Conservation (phyloP, 768 basidiomycete species). For the Chalciporus chontae region DNA sequence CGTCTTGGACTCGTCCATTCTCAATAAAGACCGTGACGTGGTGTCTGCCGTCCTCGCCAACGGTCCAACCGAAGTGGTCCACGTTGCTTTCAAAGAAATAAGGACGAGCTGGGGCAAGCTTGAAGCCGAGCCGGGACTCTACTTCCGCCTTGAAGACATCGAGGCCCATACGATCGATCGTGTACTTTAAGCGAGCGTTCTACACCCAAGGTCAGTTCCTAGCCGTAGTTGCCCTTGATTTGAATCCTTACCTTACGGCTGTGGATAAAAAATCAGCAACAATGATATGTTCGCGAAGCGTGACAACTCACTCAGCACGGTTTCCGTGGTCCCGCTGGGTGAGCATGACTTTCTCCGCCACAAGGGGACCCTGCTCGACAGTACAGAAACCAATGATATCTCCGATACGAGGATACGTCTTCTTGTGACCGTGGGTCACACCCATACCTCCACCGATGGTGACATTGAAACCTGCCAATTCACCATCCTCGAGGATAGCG, state of each 20-base stretch:
- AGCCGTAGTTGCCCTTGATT: neutral
- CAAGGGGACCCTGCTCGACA: conserved; percentile 74
- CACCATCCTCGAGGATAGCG: conserved; percentile 76
- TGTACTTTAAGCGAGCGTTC: conserved; percentile 95
- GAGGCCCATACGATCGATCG: conserved; percentile 92
- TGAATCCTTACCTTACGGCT: conserved; percentile 54
- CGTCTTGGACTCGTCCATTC: conserved; percentile 96
- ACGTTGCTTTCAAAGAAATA: conserved; percentile 85
- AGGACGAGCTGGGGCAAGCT: conserved; percentile 66
- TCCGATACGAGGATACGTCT: conserved; percentile 91
- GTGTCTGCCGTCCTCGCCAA: conserved; percentile 81
- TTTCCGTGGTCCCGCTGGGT: conserved; percentile 96
- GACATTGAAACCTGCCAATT: conserved; percentile 92
- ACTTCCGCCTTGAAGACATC: conserved; percentile 85
- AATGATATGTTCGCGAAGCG: neutral
- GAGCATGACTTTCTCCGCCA: conserved; percentile 92
- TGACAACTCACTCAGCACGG: conserved; percentile 72
- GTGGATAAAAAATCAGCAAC: conserved; percentile 3
- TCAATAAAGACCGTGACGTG: conserved; percentile 96
- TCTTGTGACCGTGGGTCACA: conserved; percentile 98
- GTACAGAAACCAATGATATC: conserved; percentile 93
- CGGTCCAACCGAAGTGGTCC: conserved; percentile 93
- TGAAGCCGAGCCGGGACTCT: conserved; percentile 81
- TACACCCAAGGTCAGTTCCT: conserved; percentile 25
- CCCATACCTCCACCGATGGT: conserved; percentile 97